phyloP scores from a whole-genome alignment of 2,329 filamentous ascomycete species.

The Paraconiothyrium sp. region DNA sequence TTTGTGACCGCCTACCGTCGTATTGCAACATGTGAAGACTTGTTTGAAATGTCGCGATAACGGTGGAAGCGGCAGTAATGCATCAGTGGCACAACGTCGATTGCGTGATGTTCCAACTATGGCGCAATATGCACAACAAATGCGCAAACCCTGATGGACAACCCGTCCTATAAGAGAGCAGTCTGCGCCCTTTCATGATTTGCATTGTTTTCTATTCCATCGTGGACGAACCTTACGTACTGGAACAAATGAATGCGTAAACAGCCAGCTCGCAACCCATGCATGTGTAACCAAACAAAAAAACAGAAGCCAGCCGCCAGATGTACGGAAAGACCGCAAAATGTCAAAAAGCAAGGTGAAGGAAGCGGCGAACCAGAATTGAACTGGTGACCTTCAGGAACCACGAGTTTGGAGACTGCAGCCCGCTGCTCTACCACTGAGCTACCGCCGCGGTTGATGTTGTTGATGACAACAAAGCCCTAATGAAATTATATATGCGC shows the following conservation, averaged over 20 bases:
- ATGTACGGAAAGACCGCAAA: too few relatives aligned
- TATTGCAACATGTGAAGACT: background rate
- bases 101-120: constrained; percentile 3
- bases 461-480: background rate
- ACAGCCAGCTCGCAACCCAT: too few relatives aligned
- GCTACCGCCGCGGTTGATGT: constrained; percentile 14
- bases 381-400: constrained; percentile 21
- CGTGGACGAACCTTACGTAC: too few relatives aligned
- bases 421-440: constrained; percentile 21
- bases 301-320: background rate
- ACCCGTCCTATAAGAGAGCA: background rate
- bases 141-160: background rate
- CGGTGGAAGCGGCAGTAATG: too few relatives aligned
- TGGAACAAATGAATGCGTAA: too few relatives aligned
- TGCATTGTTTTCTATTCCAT: too few relatives aligned
- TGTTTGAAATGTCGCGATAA: background rate
- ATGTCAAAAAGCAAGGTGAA: constrained; percentile 1
- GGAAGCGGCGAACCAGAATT: constrained; percentile 20
- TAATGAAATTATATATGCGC: constrained; percentile 1
- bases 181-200: background rate
- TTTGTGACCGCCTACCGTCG: background rate
- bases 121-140: constrained; percentile 8
- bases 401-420: constrained; percentile 14
- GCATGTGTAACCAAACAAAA: background rate
- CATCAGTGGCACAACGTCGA: background rate